These are phyloP conservation scores for Kalmusia sp. DNA, from an alignment of 2,329 filamentous ascomycete genomes.

Conservation along the genomic window DNA sequence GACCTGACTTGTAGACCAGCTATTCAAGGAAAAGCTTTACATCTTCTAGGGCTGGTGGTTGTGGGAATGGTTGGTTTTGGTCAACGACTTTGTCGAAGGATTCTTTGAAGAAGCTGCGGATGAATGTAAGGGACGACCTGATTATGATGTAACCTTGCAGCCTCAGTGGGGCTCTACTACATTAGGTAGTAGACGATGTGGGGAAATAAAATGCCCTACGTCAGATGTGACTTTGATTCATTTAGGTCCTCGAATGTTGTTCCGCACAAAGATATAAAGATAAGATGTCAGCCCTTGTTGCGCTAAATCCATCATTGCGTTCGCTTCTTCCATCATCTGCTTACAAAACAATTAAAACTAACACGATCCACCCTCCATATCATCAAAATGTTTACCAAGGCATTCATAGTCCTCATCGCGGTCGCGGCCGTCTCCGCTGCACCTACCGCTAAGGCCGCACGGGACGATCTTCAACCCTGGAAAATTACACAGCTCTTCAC, in stretches of 20 bases:
- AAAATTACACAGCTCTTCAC: conserved; percentile 13
- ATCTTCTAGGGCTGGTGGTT: too few relatives aligned
- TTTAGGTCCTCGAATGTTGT: neutral
- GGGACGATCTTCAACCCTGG: conserved; percentile 9
- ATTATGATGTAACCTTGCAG: too few relatives aligned
- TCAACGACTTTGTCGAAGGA: too few relatives aligned
- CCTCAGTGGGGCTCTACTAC: neutral
- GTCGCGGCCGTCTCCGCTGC: neutral
- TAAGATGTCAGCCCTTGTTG: neutral
- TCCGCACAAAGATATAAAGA: neutral
- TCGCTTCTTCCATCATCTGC: neutral
- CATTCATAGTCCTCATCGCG: neutral
- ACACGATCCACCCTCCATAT: neutral
- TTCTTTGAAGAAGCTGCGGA: too few relatives aligned
- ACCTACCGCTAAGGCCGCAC: neutral
- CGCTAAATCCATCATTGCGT: neutral
- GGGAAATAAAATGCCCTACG: neutral
- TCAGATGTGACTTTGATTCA: neutral
- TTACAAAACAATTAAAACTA: neutral
- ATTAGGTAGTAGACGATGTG: neutral
- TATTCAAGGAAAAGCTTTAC: too few relatives aligned
- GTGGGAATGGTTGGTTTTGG: too few relatives aligned
- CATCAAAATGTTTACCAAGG: neutral
- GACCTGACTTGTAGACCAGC: too few relatives aligned
- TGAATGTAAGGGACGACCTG: too few relatives aligned